Percentiles rank a stretch among this genome's conserved stretches.
Conservation (phyloP, 208 protist species). For the Acanthamoeba polyphaga region DNA sequence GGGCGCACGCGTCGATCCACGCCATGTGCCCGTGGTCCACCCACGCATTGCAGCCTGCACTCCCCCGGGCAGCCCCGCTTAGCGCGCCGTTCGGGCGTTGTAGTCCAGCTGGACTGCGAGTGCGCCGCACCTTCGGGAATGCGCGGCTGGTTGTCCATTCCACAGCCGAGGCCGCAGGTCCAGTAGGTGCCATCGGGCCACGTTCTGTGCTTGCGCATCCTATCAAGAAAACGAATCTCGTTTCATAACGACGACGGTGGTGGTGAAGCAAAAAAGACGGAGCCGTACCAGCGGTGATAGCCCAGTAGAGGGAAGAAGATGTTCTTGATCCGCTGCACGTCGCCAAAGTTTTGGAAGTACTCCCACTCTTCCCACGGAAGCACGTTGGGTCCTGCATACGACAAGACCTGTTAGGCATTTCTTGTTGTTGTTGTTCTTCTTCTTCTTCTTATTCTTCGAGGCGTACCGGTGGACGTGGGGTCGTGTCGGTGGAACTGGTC, state of each 20-base stretch:
- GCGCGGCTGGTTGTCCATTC: constrained; percentile 68
- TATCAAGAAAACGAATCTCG: background rate
- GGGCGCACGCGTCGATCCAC: constrained; percentile 53
- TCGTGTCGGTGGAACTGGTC: constrained; percentile 62
- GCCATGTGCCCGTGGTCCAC: constrained; percentile 63
- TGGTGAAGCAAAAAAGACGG: background rate
- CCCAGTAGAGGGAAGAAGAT: constrained; percentile 58
- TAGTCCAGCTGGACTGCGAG: too few relatives aligned
- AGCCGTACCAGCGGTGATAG: constrained; percentile 24
- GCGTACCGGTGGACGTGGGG: constrained; percentile 7
- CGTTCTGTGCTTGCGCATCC: constrained; percentile 67
- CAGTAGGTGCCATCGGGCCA: constrained; percentile 65
- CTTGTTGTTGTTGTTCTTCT: too few relatives aligned
- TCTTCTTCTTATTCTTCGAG: too few relatives aligned
- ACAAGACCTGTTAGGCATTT: too few relatives aligned
- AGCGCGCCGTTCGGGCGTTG: background rate
- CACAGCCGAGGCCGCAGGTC: constrained; percentile 63
- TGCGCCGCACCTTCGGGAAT: constrained; percentile 24
- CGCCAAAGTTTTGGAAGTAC: constrained; percentile 63
- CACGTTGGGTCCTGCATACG: constrained; percentile 6
- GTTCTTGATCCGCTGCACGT: constrained; percentile 3
- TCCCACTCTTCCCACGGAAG: constrained; percentile 68
- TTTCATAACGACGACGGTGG: background rate
- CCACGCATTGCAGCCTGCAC: constrained; percentile 39
- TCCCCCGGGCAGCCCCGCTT: too few relatives aligned